Percentiles rank a stretch among this genome's conserved stretches.
phyloP scores from a whole-genome alignment of 805 yeast species.

The Lipomyces yamadae region DNA sequence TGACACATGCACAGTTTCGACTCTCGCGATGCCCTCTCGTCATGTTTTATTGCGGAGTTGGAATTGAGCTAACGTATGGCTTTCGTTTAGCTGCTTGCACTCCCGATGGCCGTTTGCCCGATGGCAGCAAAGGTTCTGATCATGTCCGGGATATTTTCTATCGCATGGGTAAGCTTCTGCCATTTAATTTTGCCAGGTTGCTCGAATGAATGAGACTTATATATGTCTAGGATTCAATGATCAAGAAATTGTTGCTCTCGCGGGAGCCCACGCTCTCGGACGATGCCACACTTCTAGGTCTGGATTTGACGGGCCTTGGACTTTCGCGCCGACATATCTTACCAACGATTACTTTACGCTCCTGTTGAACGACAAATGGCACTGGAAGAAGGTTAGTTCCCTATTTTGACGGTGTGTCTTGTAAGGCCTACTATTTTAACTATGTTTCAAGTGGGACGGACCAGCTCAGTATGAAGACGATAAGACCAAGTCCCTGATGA shows the following conservation, averaged over 20 bases:
- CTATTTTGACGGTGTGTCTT: background rate
- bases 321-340: constrained; percentile 71
- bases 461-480: constrained; percentile 63
- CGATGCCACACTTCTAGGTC: constrained; percentile 66
- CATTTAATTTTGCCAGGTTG: background rate
- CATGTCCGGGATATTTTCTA: constrained; percentile 61
- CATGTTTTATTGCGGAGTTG: background rate
- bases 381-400: constrained; percentile 49
- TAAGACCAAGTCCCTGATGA: constrained; percentile 61
- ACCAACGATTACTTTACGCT: constrained; percentile 70
- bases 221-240: constrained; percentile 56
- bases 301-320: constrained; percentile 91
- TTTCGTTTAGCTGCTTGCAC: constrained; percentile 50
- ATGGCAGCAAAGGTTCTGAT: constrained; percentile 58
- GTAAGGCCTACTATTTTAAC: background rate
- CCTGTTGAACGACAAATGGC: constrained; percentile 61
- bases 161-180: constrained; percentile 48
- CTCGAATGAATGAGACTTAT: background rate
- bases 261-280: constrained; percentile 68
- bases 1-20: background rate
- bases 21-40: background rate
- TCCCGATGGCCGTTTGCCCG: constrained; percentile 66
- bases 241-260: constrained; percentile 63
- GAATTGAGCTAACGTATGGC: background rate
- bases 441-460: constrained; percentile 49